Evolutionary conservation across 495 filamentous ascomycete species (phyloP).

Genomic region (Thermothielavioides terrestris): DNA sequence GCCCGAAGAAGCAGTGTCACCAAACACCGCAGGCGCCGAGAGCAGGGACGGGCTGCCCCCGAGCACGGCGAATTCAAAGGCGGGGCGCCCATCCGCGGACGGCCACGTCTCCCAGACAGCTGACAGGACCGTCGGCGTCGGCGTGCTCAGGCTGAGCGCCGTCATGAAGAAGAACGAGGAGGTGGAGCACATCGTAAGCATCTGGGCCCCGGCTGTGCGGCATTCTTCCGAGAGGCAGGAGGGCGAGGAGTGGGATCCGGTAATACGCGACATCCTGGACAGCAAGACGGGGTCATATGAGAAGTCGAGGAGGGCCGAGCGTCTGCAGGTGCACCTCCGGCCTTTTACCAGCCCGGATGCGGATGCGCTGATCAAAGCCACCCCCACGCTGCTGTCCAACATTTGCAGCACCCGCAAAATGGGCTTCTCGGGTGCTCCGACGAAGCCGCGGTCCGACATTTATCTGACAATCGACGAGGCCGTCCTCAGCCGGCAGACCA

Average conservation of each 20-base stretch:
- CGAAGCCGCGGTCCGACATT: slow-evolving; percentile 81
- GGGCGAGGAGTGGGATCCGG: slow-evolving; percentile 62
- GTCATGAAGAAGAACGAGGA: slow-evolving; percentile 70
- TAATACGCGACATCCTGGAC: slow-evolving; percentile 65
- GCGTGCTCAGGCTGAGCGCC: slow-evolving; percentile 68
- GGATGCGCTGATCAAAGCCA: slow-evolving; percentile 69
- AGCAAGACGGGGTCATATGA: slow-evolving; percentile 65
- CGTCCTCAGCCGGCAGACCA: slow-evolving; percentile 61
- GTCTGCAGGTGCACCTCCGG: slow-evolving; percentile 66
- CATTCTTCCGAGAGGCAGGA: slow-evolving; percentile 43
- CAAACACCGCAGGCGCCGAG: slow-evolving; percentile 22
- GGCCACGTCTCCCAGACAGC: slow-evolving; percentile 32
- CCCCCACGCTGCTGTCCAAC: slow-evolving; percentile 78
- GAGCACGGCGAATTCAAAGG: slow-evolving; percentile 47
- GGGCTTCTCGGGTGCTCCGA: slow-evolving; percentile 90
- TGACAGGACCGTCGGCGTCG: slow-evolving; percentile 66
- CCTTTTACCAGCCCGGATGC: slow-evolving; percentile 68
- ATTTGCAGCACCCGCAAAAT: slow-evolving; percentile 75
- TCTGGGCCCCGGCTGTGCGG: slow-evolving; percentile 59
- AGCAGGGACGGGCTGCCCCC: slow-evolving; percentile 43
- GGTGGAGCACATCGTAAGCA: slow-evolving; percentile 64
- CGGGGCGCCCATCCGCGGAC: slow-evolving; percentile 38
- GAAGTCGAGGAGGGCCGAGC: slow-evolving; percentile 59
- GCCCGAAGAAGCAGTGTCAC: slow-evolving; percentile 28
- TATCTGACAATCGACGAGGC: slow-evolving; percentile 79